A percentile compares a stretch with the other conserved stretches of the same genome.
Evolutionary conservation across 305 asterid species (phyloP).

Genomic region (Stenogyne calaminthoides): DNA sequence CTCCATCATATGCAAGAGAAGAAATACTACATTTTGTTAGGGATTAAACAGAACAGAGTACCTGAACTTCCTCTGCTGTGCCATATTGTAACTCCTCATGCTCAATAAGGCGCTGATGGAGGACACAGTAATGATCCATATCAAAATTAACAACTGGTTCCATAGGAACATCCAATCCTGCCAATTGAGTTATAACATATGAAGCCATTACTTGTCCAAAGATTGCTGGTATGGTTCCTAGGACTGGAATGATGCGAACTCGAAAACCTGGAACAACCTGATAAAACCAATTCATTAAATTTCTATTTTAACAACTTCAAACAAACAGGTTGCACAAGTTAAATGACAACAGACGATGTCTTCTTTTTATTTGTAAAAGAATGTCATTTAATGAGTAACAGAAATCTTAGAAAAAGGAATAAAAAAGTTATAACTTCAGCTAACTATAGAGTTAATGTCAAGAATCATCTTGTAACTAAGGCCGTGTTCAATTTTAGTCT

Average conservation of each 20-base stretch:
- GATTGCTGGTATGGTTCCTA: slow-evolving; percentile 96
- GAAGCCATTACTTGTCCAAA: slow-evolving; percentile 99
- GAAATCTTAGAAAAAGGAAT: neutral
- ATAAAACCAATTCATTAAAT: slow-evolving; percentile 37
- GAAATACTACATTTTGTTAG: slow-evolving; percentile 8
- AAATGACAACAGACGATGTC: slow-evolving; percentile 3
- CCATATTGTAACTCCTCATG: slow-evolving; percentile 90
- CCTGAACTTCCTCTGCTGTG: slow-evolving; percentile 81
- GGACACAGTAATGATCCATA: slow-evolving; percentile 71
- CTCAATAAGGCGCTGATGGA: slow-evolving; percentile 93
- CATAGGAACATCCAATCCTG: slow-evolving; percentile 76
- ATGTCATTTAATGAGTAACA: slow-evolving; percentile 1
- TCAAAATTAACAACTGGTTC: slow-evolving; percentile 92
- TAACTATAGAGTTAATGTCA: neutral
- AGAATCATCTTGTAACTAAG: too few relatives aligned
- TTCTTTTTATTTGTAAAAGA: neutral
- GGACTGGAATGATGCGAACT: slow-evolving; percentile 95
- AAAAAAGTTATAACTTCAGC: slow-evolving; percentile 12
- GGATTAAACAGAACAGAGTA: slow-evolving; percentile 34
- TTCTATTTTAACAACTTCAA: neutral
- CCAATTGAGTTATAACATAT: slow-evolving; percentile 76
- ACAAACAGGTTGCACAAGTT: slow-evolving; percentile 10
- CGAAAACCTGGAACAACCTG: slow-evolving; percentile 97
- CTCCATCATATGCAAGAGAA: slow-evolving; percentile 15
- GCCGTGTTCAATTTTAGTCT: too few relatives aligned